Percentiles rank a stretch among this genome's conserved stretches.
phyloP scores from a whole-genome alignment of 441 rosid genomes.

The Adansonia rubrostipa region DNA sequence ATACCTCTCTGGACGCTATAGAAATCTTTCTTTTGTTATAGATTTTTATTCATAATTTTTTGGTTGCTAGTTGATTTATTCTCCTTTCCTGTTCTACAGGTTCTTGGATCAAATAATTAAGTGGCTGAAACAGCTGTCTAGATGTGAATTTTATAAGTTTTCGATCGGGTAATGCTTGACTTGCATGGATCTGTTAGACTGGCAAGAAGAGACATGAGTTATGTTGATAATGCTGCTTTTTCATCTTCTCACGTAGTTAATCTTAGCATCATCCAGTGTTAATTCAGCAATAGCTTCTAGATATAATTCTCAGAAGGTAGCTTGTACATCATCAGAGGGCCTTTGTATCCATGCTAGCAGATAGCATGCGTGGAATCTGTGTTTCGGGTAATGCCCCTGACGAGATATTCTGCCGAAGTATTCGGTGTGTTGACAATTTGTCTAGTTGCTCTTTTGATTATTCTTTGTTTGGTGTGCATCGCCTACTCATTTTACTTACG shows the following conservation, averaged over 20 bases:
- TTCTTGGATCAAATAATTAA: conserved; percentile 3
- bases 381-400: conserved; percentile 99
- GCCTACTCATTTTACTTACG: conserved; percentile 80
- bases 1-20: neutral
- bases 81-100: conserved; percentile 18
- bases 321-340: conserved; percentile 39
- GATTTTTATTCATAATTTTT: neutral
- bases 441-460: conserved; percentile 72
- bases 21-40: conserved; percentile 1
- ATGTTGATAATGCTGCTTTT: conserved; percentile 15
- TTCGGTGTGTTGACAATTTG: conserved; percentile 96
- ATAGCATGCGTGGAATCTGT: conserved; percentile 98
- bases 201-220: conserved; percentile 19
- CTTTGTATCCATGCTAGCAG: conserved; percentile 95
- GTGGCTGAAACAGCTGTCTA: conserved; percentile 24
- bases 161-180: conserved; percentile 2
- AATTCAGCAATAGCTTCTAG: conserved; percentile 27
- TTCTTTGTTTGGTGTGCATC: conserved; percentile 80
- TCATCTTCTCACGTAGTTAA: conserved; percentile 15
- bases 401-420: conserved; percentile 88
- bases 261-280: conserved; percentile 27
- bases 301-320: conserved; percentile 37
- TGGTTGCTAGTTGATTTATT: conserved; percentile 1
- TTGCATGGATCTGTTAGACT: conserved; percentile 12
- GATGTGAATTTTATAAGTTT: neutral